Evolutionary conservation across 2,329 filamentous ascomycete genomes (phyloP).

Genomic region (Colletotrichum sp.): DNA sequence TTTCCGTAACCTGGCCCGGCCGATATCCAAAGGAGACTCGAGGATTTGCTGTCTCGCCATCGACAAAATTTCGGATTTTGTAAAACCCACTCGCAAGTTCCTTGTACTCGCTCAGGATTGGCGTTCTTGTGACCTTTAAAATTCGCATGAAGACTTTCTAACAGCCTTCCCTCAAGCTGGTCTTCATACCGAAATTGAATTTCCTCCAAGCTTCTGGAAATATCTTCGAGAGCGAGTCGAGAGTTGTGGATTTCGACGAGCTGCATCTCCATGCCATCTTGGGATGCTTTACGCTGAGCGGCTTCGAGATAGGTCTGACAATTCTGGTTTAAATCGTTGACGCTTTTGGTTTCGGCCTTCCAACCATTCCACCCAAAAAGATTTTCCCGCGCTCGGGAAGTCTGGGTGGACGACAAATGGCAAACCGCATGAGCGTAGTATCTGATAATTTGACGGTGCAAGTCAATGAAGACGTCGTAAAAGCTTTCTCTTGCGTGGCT

Average conservation of each 20-base stretch:
- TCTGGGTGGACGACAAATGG: neutral
- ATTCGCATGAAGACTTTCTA: accelerated
- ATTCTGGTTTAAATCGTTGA: neutral
- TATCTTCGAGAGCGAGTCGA: accelerated
- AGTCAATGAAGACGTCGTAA: neutral
- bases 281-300: neutral
- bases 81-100: neutral
- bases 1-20: neutral
- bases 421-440: neutral
- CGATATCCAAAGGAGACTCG: neutral
- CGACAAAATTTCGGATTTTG: neutral
- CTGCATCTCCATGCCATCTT: neutral
- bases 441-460: neutral
- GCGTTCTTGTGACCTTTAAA: neutral
- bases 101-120: neutral
- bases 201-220: neutral
- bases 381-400: neutral
- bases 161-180: accelerated
- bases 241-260: neutral
- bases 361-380: neutral
- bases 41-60: neutral
- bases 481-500: accelerated
- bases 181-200: neutral
- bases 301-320: neutral
- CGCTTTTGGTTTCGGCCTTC: neutral